A percentile compares a stretch with the other conserved stretches of the same genome.
Evolutionary conservation across 108 stramenopile species (phyloP).

Genomic region (Cylindrotheca closterium): DNA sequence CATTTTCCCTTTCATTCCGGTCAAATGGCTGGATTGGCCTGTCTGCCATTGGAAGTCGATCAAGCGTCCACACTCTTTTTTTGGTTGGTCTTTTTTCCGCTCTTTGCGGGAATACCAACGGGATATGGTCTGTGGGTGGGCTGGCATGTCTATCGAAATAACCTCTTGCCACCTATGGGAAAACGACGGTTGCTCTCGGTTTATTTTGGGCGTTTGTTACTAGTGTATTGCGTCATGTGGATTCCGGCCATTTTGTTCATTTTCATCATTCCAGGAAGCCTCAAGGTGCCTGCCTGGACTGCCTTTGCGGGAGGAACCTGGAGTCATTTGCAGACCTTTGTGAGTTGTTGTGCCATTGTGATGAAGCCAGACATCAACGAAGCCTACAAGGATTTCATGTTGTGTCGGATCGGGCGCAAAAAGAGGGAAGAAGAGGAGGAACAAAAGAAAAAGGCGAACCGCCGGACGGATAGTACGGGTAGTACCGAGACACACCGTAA

Average conservation of each 20-base stretch:
- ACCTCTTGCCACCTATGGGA: slow-evolving; percentile 15
- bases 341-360: too few relatives aligned
- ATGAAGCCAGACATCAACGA: too few relatives aligned
- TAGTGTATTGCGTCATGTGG: slow-evolving; percentile 27
- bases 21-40: slow-evolving; percentile 3
- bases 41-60: slow-evolving; percentile 15
- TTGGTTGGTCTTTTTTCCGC: slow-evolving; percentile 16
- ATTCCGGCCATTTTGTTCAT: slow-evolving; percentile 11
- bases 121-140: slow-evolving; percentile 2
- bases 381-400: too few relatives aligned
- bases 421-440: too few relatives aligned
- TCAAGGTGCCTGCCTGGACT: too few relatives aligned
- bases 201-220: slow-evolving; percentile 9
- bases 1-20: slow-evolving; percentile 7
- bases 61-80: slow-evolving; percentile 7
- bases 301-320: too few relatives aligned
- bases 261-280: too few relatives aligned
- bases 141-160: slow-evolving; percentile 1
- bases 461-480: too few relatives aligned
- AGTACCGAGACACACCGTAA: too few relatives aligned
- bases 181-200: slow-evolving; percentile 8
- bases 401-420: too few relatives aligned
- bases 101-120: slow-evolving; percentile 11
- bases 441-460: too few relatives aligned
- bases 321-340: too few relatives aligned